Base-by-base conservation (phyloP, 768 basidiomycete species). In the Agaricus sinodeliciosus region DNA sequence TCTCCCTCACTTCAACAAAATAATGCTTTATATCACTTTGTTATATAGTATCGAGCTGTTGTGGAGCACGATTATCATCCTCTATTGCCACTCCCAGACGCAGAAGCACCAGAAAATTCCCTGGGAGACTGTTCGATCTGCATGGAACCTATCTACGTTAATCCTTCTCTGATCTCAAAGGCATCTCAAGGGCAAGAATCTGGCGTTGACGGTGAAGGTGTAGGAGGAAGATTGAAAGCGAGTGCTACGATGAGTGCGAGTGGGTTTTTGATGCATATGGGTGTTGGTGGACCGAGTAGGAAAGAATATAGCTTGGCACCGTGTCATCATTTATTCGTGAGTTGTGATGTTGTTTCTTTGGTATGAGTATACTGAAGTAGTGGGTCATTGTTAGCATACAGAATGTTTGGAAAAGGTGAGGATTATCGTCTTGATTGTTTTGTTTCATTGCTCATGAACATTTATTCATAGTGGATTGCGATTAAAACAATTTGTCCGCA, bases 401-500 rank as follows among this genome's bases (percentile, higher is more conserved):
- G 84, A 85, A 18, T 94, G 92, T 71, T 72, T 94, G 28, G 87
- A 94, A 70, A 78, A 81, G 73, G 82, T 82, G 62, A 57, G 75
- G 67, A 15, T 43, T 44, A 5, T 25, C 22, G 26, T 40, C 7
- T n/a, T 54, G 19, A 41, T 35, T 42, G 15, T 54, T 34, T 34
- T 2, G 26, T 42, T 9, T 7, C 8, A 43, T 25, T 22, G 22
- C 22, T 22, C 4, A 52, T 64, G 9, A 68, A 51, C 44, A 35
- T 43, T 34, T 28, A 34, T 48, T 45, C 11, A 57, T 8, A 81
- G 80, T 89, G 87, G 87, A 76, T 88, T 57, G 81, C 82, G 47
- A 84, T 88, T 63, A 87, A 88, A 87, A 93, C 90, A 57, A 92
- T 94, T 37, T 94, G 92, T 62, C 91, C 92, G n/a, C 84, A 92